These are phyloP conservation scores for Clavispora santaluciae DNA, from an alignment of 805 yeast genomes.

Conservation along the genomic window DNA sequence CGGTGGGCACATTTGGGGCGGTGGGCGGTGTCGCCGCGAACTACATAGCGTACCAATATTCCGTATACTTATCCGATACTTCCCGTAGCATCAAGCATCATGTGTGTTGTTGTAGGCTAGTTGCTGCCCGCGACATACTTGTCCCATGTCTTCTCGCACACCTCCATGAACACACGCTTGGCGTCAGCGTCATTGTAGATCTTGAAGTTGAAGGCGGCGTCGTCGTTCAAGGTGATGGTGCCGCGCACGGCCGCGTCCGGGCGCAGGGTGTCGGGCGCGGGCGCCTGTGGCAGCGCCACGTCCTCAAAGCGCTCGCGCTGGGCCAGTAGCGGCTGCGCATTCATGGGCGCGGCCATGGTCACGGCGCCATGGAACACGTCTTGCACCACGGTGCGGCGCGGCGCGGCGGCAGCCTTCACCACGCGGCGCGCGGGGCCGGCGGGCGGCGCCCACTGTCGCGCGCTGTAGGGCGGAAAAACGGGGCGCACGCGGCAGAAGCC, in stretches of 20 bases:
- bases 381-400: conserved; percentile 12
- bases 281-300: background rate
- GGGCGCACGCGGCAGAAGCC: conserved; percentile 10
- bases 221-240: conserved; percentile 13
- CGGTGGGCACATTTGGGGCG: too few species aligned
- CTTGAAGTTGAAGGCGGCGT: conserved; percentile 15
- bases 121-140: conserved; percentile 20
- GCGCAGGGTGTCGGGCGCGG: conserved; percentile 8
- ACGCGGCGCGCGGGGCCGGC: conserved; percentile 3
- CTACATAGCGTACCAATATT: too few species aligned
- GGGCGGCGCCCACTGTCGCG: conserved; percentile 9
- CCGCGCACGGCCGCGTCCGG: conserved; percentile 12
- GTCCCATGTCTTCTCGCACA: conserved; percentile 44
- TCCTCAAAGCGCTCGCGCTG: conserved; percentile 23
- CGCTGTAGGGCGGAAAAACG: conserved; percentile 6
- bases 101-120: too few species aligned
- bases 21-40: too few species aligned
- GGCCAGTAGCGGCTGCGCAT: conserved; percentile 49
- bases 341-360: conserved; percentile 43
- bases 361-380: conserved; percentile 48
- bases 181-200: conserved; percentile 12
- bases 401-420: conserved; percentile 7
- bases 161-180: conserved; percentile 36
- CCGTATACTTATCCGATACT: too few species aligned
- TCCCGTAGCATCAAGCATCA: too few species aligned